These are phyloP conservation scores for Xylaria cubensis DNA, from an alignment of 495 filamentous ascomycete species.

Conservation along the genomic window DNA sequence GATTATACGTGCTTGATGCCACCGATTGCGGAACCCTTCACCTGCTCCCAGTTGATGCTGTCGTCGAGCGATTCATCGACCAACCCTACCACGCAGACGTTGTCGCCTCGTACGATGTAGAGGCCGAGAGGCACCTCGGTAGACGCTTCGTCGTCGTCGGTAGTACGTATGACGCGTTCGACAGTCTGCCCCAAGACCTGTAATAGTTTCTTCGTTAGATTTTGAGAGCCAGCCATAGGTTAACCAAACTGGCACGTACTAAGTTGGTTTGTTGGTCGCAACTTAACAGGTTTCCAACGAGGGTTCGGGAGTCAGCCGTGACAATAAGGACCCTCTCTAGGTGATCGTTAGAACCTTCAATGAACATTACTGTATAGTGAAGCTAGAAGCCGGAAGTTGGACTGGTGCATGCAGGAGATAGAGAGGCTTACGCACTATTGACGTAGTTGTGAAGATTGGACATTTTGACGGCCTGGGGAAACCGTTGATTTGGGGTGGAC, in stretches of 20 bases:
- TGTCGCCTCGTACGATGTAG: constrained; percentile 93
- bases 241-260: constrained; percentile 45
- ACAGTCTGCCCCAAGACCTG: constrained; percentile 79
- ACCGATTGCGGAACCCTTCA: constrained; percentile 83
- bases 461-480: constrained; percentile 30
- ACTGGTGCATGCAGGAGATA: not conserved
- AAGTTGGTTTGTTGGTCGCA: constrained; percentile 93
- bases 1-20: constrained; percentile 70
- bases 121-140: constrained; percentile 83
- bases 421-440: constrained; percentile 38
- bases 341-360: constrained; percentile 19
- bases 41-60: constrained; percentile 89
- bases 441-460: constrained; percentile 43
- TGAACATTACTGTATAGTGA: not conserved
- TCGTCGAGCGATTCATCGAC: constrained; percentile 87
- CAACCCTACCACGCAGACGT: constrained; percentile 88
- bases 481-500: not conserved
- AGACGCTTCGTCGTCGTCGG: constrained; percentile 82
- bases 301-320: constrained; percentile 89
- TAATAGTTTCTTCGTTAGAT: constrained; percentile 7
- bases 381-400: not conserved
- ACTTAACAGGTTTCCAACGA: constrained; percentile 83
- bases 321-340: constrained; percentile 90
- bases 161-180: constrained; percentile 86
- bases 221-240: not conserved